These are phyloP conservation scores for Lentinula boryana DNA, from an alignment of 768 basidiomycete species.

Conservation along the genomic window DNA sequence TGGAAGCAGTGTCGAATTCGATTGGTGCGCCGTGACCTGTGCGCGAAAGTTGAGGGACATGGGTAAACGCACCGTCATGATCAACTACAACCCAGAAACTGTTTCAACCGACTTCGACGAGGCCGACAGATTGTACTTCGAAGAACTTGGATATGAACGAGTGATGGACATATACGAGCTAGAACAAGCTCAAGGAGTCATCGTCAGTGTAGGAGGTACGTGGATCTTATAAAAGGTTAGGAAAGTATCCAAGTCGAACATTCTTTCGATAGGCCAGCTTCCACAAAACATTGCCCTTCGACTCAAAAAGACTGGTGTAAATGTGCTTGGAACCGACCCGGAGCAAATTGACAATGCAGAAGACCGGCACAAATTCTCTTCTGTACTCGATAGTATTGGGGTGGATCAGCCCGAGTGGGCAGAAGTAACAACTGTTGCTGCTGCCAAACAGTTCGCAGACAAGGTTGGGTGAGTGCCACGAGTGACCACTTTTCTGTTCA, in stretches of 20 bases:
- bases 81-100: constrained; percentile 99
- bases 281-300: constrained; percentile 98
- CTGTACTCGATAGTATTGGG: constrained; percentile 88
- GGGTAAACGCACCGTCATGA: constrained; percentile 95
- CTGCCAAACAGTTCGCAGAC: constrained; percentile 87
- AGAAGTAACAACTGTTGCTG: constrained; percentile 82
- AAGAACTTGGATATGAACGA: constrained; percentile 94
- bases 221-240: background rate
- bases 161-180: constrained; percentile 99
- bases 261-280: constrained; percentile 63
- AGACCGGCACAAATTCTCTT: constrained; percentile 99
- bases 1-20: constrained; percentile 97
- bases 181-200: constrained; percentile 86
- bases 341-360: constrained; percentile 94
- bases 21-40: constrained; percentile 99
- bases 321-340: constrained; percentile 94
- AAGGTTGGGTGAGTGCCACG: constrained; percentile 62
- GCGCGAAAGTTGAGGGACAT: constrained; percentile 87
- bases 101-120: constrained; percentile 99
- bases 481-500: background rate
- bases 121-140: constrained; percentile 98
- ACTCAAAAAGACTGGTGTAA: constrained; percentile 85
- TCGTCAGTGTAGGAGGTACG: constrained; percentile 95
- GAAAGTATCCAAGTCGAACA: constrained; percentile 1
- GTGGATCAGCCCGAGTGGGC: constrained; percentile 98